Percentiles rank a stretch among this genome's conserved stretches.
Evolutionary conservation across 208 protist genomes (phyloP).

Genomic region (Vickermania ingenoplastis): DNA sequence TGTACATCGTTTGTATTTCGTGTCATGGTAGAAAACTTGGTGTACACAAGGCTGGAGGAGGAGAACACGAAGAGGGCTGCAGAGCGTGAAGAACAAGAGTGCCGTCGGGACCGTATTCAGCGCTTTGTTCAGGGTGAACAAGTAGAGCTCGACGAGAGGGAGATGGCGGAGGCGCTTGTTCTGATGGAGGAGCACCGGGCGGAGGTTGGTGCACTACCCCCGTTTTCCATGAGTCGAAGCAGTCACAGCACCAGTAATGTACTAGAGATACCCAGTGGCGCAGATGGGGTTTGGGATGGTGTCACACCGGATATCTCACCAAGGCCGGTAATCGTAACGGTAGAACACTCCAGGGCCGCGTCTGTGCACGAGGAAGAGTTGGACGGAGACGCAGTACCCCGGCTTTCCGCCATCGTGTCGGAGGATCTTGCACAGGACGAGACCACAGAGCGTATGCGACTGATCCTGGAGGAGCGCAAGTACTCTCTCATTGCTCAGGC

Average conservation of each 20-base stretch:
- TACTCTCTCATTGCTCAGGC: neutral
- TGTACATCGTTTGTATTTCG: neutral
- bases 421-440: neutral
- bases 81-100: neutral
- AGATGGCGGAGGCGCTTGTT: neutral
- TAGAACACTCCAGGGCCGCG: neutral
- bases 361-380: neutral
- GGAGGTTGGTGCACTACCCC: neutral
- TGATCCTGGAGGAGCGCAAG: neutral
- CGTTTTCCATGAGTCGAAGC: neutral
- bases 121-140: neutral
- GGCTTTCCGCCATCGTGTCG: neutral
- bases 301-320: neutral
- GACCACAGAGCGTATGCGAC: neutral
- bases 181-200: neutral
- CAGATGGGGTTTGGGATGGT: too few relatives aligned
- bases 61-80: neutral
- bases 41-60: neutral
- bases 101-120: neutral
- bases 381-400: neutral
- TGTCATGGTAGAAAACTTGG: neutral
- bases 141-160: neutral
- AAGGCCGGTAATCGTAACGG: neutral
- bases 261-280: neutral
- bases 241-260: neutral